phyloP scores from a whole-genome alignment of 2,329 filamentous ascomycete species.

The Eurotiales sp. region DNA sequence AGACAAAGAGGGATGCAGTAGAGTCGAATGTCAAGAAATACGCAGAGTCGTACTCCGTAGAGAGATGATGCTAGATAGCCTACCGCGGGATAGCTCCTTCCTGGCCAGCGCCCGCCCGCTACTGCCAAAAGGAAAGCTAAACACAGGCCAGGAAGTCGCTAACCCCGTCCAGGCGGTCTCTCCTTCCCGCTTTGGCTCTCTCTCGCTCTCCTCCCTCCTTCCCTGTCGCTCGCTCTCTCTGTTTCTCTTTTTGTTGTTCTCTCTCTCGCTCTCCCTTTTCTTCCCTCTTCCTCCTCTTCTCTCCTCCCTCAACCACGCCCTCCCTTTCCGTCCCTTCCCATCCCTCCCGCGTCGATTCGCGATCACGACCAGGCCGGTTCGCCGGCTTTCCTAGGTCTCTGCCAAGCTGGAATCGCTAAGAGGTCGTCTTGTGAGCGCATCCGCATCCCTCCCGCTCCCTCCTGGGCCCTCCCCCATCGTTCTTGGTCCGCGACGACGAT shows the following conservation, averaged over 20 bases:
- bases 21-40: too few relatives aligned
- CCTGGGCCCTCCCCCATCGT: conserved; percentile 3
- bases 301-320: conserved; percentile 9
- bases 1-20: too few relatives aligned
- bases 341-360: conserved; percentile 21
- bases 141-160: neutral
- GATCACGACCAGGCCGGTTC: conserved; percentile 19
- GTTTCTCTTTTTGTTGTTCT: conserved; percentile 8
- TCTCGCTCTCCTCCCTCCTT: conserved; percentile 2
- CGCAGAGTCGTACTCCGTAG: too few relatives aligned
- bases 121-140: too few relatives aligned
- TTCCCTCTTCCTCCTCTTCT: conserved; percentile 1
- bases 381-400: conserved; percentile 16
- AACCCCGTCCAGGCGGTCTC: neutral
- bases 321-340: conserved; percentile 22
- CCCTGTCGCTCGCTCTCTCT: conserved; percentile 8
- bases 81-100: too few relatives aligned
- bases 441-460: conserved; percentile 8
- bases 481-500: conserved; percentile 9
- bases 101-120: too few relatives aligned
- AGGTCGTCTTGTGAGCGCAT: neutral
- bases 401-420: conserved; percentile 5
- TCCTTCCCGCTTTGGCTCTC: neutral
- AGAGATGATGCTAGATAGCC: too few relatives aligned
- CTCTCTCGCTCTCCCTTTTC: conserved; percentile 9